Conservation (phyloP, 192 early-diverging fungal genomes). For the Gamsiella multidivaricata region DNA sequence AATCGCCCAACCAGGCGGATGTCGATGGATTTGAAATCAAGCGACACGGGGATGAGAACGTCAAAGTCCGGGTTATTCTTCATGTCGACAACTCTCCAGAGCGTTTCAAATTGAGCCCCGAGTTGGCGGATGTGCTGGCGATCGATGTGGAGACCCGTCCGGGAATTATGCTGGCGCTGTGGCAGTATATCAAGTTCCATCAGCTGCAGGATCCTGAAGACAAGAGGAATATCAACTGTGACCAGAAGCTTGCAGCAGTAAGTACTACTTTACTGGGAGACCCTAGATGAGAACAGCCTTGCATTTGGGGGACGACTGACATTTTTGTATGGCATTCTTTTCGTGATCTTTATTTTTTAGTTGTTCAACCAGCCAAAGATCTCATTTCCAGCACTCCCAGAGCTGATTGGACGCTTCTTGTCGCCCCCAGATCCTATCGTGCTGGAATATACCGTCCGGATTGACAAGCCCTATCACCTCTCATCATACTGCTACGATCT, state of each 20-base stretch:
- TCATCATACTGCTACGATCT: slow-evolving; percentile 89
- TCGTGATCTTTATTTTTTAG: slow-evolving; percentile 44
- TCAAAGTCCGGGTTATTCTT: slow-evolving; percentile 82
- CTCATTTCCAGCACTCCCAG: slow-evolving; percentile 84
- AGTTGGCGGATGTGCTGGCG: slow-evolving; percentile 80
- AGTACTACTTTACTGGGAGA: no score
- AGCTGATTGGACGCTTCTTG: slow-evolving; percentile 81
- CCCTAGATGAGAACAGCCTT: no score
- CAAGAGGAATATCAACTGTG: slow-evolving; percentile 87
- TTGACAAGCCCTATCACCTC: slow-evolving; percentile 82
- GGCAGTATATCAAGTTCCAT: slow-evolving; percentile 97
- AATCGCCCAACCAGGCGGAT: slow-evolving; percentile 61
- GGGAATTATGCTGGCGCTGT: slow-evolving; percentile 86
- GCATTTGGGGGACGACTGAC: not conserved
- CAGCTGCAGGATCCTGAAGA: slow-evolving; percentile 92
- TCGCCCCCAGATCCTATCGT: slow-evolving; percentile 86
- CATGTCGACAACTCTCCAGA: slow-evolving; percentile 82
- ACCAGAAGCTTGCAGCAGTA: slow-evolving; percentile 77
- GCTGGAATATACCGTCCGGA: slow-evolving; percentile 88
- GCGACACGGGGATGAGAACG: slow-evolving; percentile 87
- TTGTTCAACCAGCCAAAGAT: slow-evolving; percentile 75
- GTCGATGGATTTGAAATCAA: slow-evolving; percentile 94
- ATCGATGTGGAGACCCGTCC: slow-evolving; percentile 79
- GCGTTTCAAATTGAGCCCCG: slow-evolving; percentile 82
- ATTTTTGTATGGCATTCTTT: not conserved